phyloP scores from a whole-genome alignment of 495 filamentous ascomycete genomes.

The Coniosporium apollinis region DNA sequence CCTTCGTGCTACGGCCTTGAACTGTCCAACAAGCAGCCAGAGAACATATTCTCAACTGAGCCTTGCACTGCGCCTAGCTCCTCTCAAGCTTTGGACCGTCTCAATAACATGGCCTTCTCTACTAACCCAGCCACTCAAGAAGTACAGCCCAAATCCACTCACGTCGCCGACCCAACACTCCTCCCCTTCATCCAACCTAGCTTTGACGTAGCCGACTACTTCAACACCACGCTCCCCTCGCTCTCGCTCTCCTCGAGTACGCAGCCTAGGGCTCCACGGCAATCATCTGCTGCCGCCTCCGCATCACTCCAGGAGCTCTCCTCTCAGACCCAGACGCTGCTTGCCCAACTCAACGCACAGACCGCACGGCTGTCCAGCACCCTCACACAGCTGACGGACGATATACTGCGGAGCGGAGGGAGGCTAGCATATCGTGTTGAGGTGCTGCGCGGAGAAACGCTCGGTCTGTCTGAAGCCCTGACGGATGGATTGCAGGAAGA shows the following conservation, averaged over 20 bases:
- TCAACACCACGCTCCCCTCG: constrained; percentile 58
- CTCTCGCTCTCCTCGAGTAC: constrained; percentile 30
- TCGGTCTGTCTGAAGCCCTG: constrained; percentile 58
- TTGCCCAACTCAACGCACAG: constrained; percentile 77
- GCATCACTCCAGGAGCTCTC: constrained; percentile 67
- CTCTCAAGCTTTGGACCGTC: not conserved
- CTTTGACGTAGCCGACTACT: constrained; percentile 67
- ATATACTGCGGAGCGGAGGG: constrained; percentile 74
- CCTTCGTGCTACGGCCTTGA: too few species aligned
- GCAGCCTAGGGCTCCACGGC: constrained; percentile 12
- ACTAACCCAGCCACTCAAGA: not conserved
- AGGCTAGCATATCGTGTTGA: constrained; percentile 91
- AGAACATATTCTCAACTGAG: not conserved
- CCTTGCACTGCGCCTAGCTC: not conserved
- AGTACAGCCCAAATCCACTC: constrained; percentile 17
- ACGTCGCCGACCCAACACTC: constrained; percentile 43
- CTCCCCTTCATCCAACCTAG: constrained; percentile 51
- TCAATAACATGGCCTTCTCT: constrained; percentile 9
- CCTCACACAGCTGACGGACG: constrained; percentile 79
- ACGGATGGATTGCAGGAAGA: constrained; percentile 52
- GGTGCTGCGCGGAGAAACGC: constrained; percentile 70
- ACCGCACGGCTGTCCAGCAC: constrained; percentile 66
- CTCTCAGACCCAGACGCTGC: constrained; percentile 61
- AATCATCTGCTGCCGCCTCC: constrained; percentile 34
- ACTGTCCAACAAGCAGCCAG: constrained; percentile 1